These are phyloP conservation scores for Cutaneotrichosporon sp. DNA, from an alignment of 1,284 basidiomycete genomes.

Conservation along the genomic window DNA sequence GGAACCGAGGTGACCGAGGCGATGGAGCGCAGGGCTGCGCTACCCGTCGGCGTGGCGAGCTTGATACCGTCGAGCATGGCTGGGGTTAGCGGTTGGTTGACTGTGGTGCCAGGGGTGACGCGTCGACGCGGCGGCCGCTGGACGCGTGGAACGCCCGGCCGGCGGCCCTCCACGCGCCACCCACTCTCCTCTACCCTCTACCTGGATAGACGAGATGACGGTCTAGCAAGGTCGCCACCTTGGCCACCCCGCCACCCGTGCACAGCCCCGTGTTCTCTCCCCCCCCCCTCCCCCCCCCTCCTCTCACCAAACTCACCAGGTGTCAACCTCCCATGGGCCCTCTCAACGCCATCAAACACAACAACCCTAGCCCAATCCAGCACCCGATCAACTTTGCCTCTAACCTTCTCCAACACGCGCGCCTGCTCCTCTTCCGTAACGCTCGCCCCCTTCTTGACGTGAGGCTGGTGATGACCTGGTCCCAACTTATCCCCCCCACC, in stretches of 20 bases:
- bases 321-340: constrained; percentile 46
- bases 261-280: no score
- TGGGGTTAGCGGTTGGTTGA: constrained; percentile 17
- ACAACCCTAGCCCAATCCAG: constrained; percentile 42
- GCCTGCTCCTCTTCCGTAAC: neutral
- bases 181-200: no score
- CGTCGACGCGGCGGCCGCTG: no score
- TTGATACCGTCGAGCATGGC: constrained; percentile 49
- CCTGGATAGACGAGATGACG: no score
- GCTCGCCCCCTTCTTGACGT: neutral
- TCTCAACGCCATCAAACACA: constrained; percentile 49
- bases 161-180: no score
- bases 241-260: no score
- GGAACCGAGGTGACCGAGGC: constrained; percentile 44
- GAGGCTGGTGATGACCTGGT: neutral
- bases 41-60: constrained; percentile 36
- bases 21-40: constrained; percentile 40
- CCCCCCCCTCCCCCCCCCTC: no score
- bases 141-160: no score
- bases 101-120: no score
- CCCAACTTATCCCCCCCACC: neutral
- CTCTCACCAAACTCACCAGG: constrained; percentile 36
- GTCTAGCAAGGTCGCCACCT: no score
- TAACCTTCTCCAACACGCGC: neutral
- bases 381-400: neutral